These are phyloP conservation scores for Microbotryum violaceum DNA, from an alignment of 1,284 basidiomycete genomes.

Conservation along the genomic window DNA sequence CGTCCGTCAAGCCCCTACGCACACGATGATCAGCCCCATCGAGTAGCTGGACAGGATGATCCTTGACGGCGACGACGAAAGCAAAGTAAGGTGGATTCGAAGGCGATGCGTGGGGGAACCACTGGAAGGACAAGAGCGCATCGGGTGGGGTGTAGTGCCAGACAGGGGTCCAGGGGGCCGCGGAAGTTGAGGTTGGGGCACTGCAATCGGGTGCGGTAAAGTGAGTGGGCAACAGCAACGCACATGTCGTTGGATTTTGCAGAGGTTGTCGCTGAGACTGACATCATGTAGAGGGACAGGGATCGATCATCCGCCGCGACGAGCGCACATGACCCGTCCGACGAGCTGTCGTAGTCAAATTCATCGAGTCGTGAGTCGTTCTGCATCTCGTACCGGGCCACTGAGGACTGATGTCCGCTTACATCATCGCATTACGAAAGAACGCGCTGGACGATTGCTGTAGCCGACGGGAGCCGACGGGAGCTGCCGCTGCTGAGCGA, in stretches of 20 bases:
- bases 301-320: conserved; percentile 26
- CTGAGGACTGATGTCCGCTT: not conserved
- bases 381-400: no score
- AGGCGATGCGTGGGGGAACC: conserved; percentile 24
- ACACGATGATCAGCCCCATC: conserved; percentile 21
- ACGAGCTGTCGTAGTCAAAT: conserved; percentile 13
- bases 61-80: conserved; percentile 27
- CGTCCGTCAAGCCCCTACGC: not conserved
- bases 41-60: conserved; percentile 27
- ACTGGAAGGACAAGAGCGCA: conserved; percentile 25
- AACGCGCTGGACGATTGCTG: conserved; percentile 7
- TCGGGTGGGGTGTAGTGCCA: conserved; percentile 23
- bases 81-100: conserved; percentile 22
- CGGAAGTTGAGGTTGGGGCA: not conserved
- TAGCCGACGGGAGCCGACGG: no score
- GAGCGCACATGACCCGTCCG: conserved; percentile 24
- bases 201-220: not conserved
- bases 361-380: not conserved
- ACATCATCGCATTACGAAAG: conserved; percentile 22
- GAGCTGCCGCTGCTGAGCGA: no score
- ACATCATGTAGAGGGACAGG: conserved; percentile 20
- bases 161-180: not conserved
- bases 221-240: no score
- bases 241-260: no score
- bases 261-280: not conserved